phyloP scores from a whole-genome alignment of 1,284 basidiomycete species.

The Psilocybe mexicana region DNA sequence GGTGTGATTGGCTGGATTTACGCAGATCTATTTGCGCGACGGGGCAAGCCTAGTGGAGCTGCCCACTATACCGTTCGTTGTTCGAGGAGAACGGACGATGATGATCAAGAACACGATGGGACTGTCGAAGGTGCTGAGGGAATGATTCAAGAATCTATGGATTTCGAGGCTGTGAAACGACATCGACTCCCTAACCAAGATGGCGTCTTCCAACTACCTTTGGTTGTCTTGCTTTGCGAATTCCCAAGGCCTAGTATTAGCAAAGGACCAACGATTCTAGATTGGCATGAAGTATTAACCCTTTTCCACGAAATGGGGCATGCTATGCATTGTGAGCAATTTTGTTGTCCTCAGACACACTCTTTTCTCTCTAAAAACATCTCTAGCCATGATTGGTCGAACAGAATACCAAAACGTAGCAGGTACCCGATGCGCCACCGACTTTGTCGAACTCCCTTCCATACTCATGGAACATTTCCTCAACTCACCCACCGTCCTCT shows the following conservation, averaged over 20 bases:
- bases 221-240: slow-evolving; percentile 91
- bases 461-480: slow-evolving; percentile 99
- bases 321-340: slow-evolving; percentile 92
- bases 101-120: slow-evolving; percentile 76
- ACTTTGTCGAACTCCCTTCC: slow-evolving; percentile 97
- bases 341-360: not conserved
- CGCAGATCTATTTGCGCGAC: slow-evolving; percentile 86
- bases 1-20: slow-evolving; percentile 94
- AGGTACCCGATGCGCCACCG: slow-evolving; percentile 97
- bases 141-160: slow-evolving; percentile 44
- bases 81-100: slow-evolving; percentile 88
- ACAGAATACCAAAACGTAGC: slow-evolving; percentile 98
- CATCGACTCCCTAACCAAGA: slow-evolving; percentile 57
- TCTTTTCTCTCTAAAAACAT: slow-evolving; percentile 1
- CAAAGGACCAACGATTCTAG: slow-evolving; percentile 73
- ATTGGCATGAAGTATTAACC: slow-evolving; percentile 95
- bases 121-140: slow-evolving; percentile 40
- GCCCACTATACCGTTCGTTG: slow-evolving; percentile 98
- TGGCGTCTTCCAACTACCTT: slow-evolving; percentile 84
- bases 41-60: slow-evolving; percentile 87
- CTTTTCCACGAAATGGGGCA: slow-evolving; percentile 99
- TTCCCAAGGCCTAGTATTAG: slow-evolving; percentile 69
- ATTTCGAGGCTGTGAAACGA: slow-evolving; percentile 64
- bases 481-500: slow-evolving; percentile 79
- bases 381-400: slow-evolving; percentile 92